Evolutionary conservation across 208 protist species (phyloP).

Genomic region (Crithidia sp.): DNA sequence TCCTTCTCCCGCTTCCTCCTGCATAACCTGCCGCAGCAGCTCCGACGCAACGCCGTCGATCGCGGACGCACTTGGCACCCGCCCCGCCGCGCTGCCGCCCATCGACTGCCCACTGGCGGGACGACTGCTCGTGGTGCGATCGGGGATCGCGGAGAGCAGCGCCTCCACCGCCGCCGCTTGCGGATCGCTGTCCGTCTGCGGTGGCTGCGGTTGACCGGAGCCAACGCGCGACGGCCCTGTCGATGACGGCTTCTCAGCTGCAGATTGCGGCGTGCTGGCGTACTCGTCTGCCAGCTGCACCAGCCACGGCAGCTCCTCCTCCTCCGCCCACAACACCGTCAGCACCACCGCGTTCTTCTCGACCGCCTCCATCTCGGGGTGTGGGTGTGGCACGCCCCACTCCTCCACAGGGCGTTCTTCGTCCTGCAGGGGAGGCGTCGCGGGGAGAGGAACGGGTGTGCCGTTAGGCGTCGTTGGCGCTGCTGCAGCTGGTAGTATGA

Average conservation of each 20-base stretch:
- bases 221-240: too few species aligned
- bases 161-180: conserved; percentile 8
- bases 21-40: conserved; percentile 23
- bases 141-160: conserved; percentile 11
- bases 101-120: neutral
- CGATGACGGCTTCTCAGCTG: too few species aligned
- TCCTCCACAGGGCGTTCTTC: conserved; percentile 39
- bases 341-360: conserved; percentile 78
- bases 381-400: conserved; percentile 48
- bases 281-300: neutral
- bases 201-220: too few species aligned
- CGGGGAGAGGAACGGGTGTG: conserved; percentile 6
- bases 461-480: neutral
- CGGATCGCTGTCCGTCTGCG: neutral
- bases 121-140: neutral
- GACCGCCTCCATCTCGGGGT: conserved; percentile 60
- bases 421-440: conserved; percentile 22
- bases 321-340: conserved; percentile 48
- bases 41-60: conserved; percentile 20
- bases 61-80: neutral
- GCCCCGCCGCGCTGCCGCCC: neutral
- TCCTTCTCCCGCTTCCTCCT: neutral
- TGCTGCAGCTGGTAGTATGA: neutral
- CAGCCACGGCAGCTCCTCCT: neutral
- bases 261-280: neutral